Percentiles rank a stretch among this genome's conserved stretches.
These are phyloP conservation scores for Russula virescens DNA, from an alignment of 768 basidiomycete species.

Conservation along the genomic window DNA sequence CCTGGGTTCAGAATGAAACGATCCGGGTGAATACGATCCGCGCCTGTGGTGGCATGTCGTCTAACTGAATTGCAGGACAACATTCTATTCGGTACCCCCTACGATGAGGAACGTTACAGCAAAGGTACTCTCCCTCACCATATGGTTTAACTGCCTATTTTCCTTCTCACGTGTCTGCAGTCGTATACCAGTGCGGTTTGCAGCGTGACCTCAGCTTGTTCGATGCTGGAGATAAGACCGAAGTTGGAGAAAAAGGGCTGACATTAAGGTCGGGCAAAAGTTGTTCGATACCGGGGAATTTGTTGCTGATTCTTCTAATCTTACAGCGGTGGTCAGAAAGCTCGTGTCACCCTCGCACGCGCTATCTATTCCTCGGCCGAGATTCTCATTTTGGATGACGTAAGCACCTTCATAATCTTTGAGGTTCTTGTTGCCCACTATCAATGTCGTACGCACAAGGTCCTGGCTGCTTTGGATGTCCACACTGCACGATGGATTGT, in stretches of 20 bases:
- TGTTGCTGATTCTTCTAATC: not conserved
- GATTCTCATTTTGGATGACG: slow-evolving; percentile 67
- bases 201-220: slow-evolving; percentile 43
- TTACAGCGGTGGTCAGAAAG: slow-evolving; percentile 52
- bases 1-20: slow-evolving; percentile 81
- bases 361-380: slow-evolving; percentile 56
- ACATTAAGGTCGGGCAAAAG: slow-evolving; percentile 32
- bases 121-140: slow-evolving; percentile 28
- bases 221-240: slow-evolving; percentile 45
- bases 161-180: not conserved
- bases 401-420: slow-evolving; percentile 28
- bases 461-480: slow-evolving; percentile 48
- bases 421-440: not conserved
- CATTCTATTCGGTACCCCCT: slow-evolving; percentile 45
- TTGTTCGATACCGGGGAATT: no score
- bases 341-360: slow-evolving; percentile 50
- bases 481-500: slow-evolving; percentile 50
- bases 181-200: slow-evolving; percentile 24
- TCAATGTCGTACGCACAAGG: slow-evolving; percentile 20
- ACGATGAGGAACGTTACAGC: slow-evolving; percentile 40
- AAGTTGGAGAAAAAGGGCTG: slow-evolving; percentile 56
- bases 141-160: not conserved
- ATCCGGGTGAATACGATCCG: slow-evolving; percentile 41
- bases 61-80: slow-evolving; percentile 35
- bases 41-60: not conserved